phyloP scores from a whole-genome alignment of 2,329 filamentous ascomycete species.

The Hypoxylon sp. region DNA sequence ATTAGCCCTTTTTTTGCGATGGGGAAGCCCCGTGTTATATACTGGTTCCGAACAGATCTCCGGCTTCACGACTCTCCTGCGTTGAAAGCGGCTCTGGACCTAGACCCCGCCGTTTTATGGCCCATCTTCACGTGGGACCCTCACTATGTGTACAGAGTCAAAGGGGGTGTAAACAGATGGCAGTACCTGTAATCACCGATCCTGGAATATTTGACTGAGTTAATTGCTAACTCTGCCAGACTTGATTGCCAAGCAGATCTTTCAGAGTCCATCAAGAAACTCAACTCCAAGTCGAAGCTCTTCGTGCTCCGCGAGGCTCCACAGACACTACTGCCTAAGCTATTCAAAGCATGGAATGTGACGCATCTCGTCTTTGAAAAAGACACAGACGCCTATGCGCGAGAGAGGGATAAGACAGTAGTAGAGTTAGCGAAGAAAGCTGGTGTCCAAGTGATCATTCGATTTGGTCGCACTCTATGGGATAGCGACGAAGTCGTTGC shows the following conservation, averaged over 20 bases:
- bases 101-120: slow-evolving; percentile 76
- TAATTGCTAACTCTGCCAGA: slow-evolving; percentile 52
- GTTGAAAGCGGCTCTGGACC: slow-evolving; percentile 76
- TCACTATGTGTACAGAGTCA: slow-evolving; percentile 80
- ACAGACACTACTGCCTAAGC: slow-evolving; percentile 76
- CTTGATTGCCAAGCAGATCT: slow-evolving; percentile 81
- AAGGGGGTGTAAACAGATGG: slow-evolving; percentile 80
- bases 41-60: slow-evolving; percentile 84
- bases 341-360: slow-evolving; percentile 79
- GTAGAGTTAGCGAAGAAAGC: slow-evolving; percentile 70
- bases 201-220: neutral
- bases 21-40: slow-evolving; percentile 69
- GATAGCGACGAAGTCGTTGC: slow-evolving; percentile 78
- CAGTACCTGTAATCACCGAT: slow-evolving; percentile 70
- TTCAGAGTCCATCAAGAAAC: slow-evolving; percentile 72
- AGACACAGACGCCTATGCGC: slow-evolving; percentile 80
- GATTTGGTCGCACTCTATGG: slow-evolving; percentile 76
- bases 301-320: slow-evolving; percentile 79
- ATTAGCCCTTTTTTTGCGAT: slow-evolving; percentile 46
- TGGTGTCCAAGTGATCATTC: slow-evolving; percentile 75
- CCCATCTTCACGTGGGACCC: slow-evolving; percentile 86
- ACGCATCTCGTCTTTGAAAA: slow-evolving; percentile 84
- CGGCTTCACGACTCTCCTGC: slow-evolving; percentile 83
- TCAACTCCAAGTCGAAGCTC: slow-evolving; percentile 77
- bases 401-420: slow-evolving; percentile 72